Conservation (phyloP, 1,284 basidiomycete species). For the Athelia sp. region DNA sequence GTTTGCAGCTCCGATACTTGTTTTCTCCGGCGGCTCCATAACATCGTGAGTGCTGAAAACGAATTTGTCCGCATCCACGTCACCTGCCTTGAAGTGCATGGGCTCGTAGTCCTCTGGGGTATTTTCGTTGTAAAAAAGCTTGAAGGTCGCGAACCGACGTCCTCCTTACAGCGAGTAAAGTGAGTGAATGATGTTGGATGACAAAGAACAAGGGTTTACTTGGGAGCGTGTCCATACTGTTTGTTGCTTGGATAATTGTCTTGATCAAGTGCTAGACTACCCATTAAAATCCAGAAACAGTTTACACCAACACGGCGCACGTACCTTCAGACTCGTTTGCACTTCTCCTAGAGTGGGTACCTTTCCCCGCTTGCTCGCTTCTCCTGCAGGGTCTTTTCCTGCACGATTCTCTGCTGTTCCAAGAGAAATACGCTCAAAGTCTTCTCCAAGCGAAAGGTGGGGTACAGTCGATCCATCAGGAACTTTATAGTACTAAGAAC, state of each 20-base stretch:
- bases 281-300: not conserved
- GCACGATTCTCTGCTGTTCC: conserved; percentile 20
- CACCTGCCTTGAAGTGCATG: conserved; percentile 65
- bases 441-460: conserved; percentile 63
- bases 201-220: conserved; percentile 36
- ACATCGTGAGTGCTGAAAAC: conserved; percentile 70
- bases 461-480: conserved; percentile 52
- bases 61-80: conserved; percentile 65
- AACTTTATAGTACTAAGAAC: conserved; percentile 50
- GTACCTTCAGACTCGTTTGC: conserved; percentile 67
- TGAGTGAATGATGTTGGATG: not conserved
- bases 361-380: conserved; percentile 50
- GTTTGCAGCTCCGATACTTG: conserved; percentile 57
- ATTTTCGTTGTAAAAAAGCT: conserved; percentile 71
- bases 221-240: conserved; percentile 72
- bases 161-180: conserved; percentile 32
- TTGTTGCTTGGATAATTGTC: conserved; percentile 69
- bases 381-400: conserved; percentile 44
- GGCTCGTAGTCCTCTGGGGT: conserved; percentile 77
- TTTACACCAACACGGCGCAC: conserved; percentile 36
- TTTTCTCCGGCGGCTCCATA: conserved; percentile 66
- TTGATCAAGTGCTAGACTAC: conserved; percentile 40
- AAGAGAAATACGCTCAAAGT: conserved; percentile 45
- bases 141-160: conserved; percentile 78
- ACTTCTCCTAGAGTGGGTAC: conserved; percentile 67